These are phyloP conservation scores for Luzula sylvatica DNA, from an alignment of 176 grass and related monocot species.

Conservation along the genomic window DNA sequence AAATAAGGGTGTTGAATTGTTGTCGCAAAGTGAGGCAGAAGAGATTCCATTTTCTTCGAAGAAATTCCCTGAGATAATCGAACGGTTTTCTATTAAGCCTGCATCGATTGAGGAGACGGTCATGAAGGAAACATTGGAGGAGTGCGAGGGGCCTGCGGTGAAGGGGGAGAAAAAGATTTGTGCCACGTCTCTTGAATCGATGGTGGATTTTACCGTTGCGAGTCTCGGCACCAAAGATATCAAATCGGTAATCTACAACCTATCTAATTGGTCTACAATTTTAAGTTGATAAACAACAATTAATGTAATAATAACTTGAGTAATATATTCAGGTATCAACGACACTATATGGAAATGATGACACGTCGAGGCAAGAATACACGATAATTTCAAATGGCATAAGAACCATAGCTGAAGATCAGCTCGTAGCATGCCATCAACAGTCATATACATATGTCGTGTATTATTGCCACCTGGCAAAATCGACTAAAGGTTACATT, in stretches of 20 bases:
- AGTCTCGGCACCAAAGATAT: background rate
- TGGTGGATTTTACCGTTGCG: conserved; percentile 8
- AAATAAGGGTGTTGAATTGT: background rate
- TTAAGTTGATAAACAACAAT: too few relatives aligned
- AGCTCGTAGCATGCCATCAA: conserved; percentile 2
- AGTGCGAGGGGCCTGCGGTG: conserved; percentile 1
- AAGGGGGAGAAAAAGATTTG: conserved; percentile 5
- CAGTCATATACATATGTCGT: conserved; percentile 15
- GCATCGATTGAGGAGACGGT: background rate
- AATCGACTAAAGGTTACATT: background rate
- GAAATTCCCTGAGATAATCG: conserved; percentile 2
- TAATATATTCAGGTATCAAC: too few relatives aligned
- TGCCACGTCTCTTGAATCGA: conserved; percentile 23
- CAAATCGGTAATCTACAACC: background rate
- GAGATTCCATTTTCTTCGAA: conserved; percentile 4
- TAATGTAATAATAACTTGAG: too few relatives aligned
- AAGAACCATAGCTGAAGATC: background rate
- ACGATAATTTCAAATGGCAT: background rate
- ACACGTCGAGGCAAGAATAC: background rate
- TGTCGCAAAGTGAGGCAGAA: background rate
- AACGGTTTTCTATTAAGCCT: background rate
- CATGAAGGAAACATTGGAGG: background rate
- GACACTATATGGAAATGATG: background rate
- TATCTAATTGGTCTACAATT: background rate
- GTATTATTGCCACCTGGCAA: conserved; percentile 15